Conservation (phyloP, 2,329 filamentous ascomycete genomes). For the Pseudogymnoascus sp. region DNA sequence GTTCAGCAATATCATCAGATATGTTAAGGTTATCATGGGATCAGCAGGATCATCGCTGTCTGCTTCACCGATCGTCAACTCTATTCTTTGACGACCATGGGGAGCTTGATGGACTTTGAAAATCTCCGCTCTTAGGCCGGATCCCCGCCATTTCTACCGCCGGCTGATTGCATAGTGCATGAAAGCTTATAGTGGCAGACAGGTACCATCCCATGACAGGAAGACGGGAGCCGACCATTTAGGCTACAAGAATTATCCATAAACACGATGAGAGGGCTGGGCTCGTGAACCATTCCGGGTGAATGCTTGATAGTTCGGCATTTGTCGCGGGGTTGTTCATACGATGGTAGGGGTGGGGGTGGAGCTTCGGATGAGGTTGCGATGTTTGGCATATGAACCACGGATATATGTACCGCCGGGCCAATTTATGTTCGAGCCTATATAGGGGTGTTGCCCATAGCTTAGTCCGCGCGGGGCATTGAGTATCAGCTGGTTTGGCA, state of each 20-base stretch:
- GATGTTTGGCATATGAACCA: not conserved
- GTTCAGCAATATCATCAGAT: not conserved
- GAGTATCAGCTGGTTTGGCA: not conserved
- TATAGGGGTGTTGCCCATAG: not conserved
- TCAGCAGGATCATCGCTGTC: not conserved
- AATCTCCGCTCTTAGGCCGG: not conserved
- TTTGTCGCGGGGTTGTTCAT: not conserved
- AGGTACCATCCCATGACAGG: conserved; percentile 6
- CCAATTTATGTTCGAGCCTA: not conserved
- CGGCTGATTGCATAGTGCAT: conserved; percentile 2
- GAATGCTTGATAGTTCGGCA: not conserved
- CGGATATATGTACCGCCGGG: not conserved
- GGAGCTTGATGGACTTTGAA: not conserved
- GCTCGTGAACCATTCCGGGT: not conserved
- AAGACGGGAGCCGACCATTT: not conserved
- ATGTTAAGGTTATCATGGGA: not conserved
- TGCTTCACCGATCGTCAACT: conserved; percentile 1
- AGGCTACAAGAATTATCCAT: not conserved
- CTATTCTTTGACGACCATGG: not conserved
- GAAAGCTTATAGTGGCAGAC: not conserved
- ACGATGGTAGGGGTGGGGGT: not conserved
- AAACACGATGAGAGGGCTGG: not conserved
- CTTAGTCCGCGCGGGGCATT: not conserved
- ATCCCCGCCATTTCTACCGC: conserved; percentile 2
- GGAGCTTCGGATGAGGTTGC: not conserved